Evolutionary conservation across 257 asterid genomes (phyloP), one percentile per base, ranked within the genome.

Genomic region (Buddleja alternifolia): DNA sequence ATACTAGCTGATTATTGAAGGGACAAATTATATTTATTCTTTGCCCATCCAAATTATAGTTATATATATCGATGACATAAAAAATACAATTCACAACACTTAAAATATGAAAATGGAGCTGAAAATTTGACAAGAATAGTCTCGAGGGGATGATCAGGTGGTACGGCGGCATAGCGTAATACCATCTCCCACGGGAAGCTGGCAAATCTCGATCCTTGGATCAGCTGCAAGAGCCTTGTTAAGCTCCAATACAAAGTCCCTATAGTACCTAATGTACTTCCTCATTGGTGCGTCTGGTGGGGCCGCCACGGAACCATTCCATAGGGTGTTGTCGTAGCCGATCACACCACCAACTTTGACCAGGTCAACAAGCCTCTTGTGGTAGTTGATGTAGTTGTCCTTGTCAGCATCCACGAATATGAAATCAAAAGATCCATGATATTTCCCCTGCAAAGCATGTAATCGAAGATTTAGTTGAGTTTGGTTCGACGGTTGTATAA

Each of bases 331-430:
- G 81, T 84, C 94, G 72, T 87, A 87, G 12, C 87, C 89, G 34
- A 87, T 84, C 73, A 87, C 48, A 3, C 91, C 94, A 1, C 94
- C 94, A 7, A 87, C 72, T 72, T 84, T 82, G 11, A 84, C 86
- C 29, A 84, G 15, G 7, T 87, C 90, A 0, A 87, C 77, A 1
- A 87, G 60, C 70, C 91, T 72, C 69, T 82, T 83, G 80, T 82
- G 94, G 70, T 87, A 87, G 61, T 87, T 87, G 14, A 87, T 9
- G 57, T 79, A 84, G 66, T 87, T 87, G 64, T 84, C 89, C 55
- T 87, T 87, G 63, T 87, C 94, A 10, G 94, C 94, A 56, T 87
- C 94, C 82, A 87, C 89, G 29, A 87, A 87, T 52, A 87, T 77
- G 67, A 87, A 87, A 54, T 87, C 94, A 25, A 75, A 87, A 1